phyloP scores from a whole-genome alignment of 2,329 filamentous ascomycete genomes.

The Diaporthe sp. region DNA sequence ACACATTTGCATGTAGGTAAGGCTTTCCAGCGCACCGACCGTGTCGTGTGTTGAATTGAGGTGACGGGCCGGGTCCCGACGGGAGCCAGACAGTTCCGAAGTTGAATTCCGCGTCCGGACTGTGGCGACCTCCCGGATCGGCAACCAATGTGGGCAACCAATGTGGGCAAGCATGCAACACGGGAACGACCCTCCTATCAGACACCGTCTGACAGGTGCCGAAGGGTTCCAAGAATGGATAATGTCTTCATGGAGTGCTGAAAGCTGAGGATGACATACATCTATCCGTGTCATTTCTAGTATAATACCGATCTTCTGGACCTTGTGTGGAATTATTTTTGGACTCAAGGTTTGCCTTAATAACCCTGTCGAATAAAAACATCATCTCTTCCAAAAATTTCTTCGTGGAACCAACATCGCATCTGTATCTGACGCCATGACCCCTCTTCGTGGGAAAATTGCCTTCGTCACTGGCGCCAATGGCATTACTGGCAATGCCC shows the following conservation, averaged over 20 bases:
- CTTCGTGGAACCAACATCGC: not conserved
- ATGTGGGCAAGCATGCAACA: not conserved
- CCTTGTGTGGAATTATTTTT: not conserved
- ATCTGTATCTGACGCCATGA: not conserved
- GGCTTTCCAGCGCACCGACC: not conserved
- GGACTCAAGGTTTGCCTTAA: not conserved
- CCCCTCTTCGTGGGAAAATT: conserved; percentile 7
- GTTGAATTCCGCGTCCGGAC: conserved; percentile 5
- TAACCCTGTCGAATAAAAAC: not conserved
- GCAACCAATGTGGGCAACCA: not conserved
- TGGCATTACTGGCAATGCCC: conserved; percentile 51
- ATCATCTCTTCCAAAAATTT: not conserved
- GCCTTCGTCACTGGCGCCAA: conserved; percentile 47
- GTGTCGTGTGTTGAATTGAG: not conserved
- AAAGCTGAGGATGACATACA: not conserved
- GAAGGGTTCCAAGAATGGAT: not conserved
- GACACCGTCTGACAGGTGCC: not conserved
- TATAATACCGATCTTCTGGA: not conserved
- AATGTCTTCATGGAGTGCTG: not conserved
- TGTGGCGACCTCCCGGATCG: not conserved
- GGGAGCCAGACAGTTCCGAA: not conserved
- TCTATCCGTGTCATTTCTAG: not conserved
- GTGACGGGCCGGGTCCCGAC: not conserved
- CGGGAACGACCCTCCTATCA: not conserved
- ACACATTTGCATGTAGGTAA: too few species aligned